phyloP scores from a whole-genome alignment of 345 rosid species.

The Populus simonii region DNA sequence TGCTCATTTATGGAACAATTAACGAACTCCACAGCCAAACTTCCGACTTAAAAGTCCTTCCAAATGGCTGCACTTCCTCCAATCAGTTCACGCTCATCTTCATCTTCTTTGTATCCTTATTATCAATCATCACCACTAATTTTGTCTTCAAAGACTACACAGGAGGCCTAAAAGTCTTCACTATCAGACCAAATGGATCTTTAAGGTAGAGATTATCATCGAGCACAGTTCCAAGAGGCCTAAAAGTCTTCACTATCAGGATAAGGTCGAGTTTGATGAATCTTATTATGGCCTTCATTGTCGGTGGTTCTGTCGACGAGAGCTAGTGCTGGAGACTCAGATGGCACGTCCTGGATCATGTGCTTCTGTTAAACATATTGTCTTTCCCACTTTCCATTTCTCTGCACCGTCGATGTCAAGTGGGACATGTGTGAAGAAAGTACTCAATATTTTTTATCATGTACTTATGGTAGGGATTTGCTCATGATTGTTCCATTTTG shows the following conservation, averaged over 20 bases:
- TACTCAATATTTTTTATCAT: neutral
- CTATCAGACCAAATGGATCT: conserved; percentile 19
- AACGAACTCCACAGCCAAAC: neutral
- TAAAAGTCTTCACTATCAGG: conserved; percentile 33
- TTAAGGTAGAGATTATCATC: conserved; percentile 18
- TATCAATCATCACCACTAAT: conserved; percentile 37
- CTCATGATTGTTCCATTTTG: too few relatives aligned
- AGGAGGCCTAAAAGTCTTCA: conserved; percentile 12
- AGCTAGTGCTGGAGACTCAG: neutral
- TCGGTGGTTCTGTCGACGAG: neutral
- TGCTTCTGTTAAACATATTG: neutral
- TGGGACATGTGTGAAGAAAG: neutral
- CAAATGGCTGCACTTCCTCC: conserved; percentile 60
- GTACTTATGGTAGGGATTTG: neutral
- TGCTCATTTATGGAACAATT: neutral
- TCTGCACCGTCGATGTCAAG: neutral
- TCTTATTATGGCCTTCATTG: neutral
- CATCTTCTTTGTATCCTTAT: conserved; percentile 29
- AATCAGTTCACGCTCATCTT: conserved; percentile 33
- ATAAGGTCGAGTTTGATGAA: neutral
- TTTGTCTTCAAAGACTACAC: conserved; percentile 33
- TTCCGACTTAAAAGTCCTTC: neutral
- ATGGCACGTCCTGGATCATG: neutral
- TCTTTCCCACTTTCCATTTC: neutral
- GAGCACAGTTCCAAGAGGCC: conserved; percentile 17